Evolutionary conservation across 2,329 filamentous ascomycete genomes (phyloP).

Genomic region (Hypoxylon sp.): DNA sequence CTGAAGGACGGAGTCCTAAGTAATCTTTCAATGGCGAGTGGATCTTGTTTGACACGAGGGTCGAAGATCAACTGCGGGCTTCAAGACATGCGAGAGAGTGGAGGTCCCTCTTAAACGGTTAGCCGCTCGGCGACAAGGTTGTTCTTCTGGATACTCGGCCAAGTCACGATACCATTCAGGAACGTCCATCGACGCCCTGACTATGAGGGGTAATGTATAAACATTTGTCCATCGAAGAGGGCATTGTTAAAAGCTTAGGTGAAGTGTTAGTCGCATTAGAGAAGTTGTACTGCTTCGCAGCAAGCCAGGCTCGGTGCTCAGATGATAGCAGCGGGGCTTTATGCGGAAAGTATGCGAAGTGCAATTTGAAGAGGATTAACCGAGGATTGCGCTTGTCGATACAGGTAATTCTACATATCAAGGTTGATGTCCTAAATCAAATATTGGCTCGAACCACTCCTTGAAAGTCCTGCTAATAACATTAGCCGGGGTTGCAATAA

Average conservation of each 20-base stretch:
- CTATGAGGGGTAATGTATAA: neutral
- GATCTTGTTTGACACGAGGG: constrained; percentile 22
- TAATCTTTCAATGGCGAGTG: constrained; percentile 23
- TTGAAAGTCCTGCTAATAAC: neutral
- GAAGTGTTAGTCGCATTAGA: neutral
- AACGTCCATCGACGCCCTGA: neutral
- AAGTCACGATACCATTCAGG: constrained; percentile 19
- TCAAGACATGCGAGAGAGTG: constrained; percentile 32
- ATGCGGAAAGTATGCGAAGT: neutral
- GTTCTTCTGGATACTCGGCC: constrained; percentile 15
- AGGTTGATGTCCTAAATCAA: neutral
- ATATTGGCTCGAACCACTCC: neutral
- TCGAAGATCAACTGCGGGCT: constrained; percentile 23
- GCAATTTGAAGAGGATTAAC: neutral
- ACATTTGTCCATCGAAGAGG: neutral
- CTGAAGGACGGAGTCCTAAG: constrained; percentile 25
- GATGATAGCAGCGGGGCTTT: neutral
- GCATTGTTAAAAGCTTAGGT: neutral
- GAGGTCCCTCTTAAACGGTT: constrained; percentile 20
- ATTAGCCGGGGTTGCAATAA: neutral
- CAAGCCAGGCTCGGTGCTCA: neutral
- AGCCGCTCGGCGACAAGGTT: constrained; percentile 23
- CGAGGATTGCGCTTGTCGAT: neutral
- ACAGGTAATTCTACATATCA: neutral
- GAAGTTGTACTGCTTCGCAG: neutral